Percentiles rank a stretch among this genome's conserved stretches.
phyloP scores from a whole-genome alignment of 805 yeast species.

The Barnettozyma siamensis region DNA sequence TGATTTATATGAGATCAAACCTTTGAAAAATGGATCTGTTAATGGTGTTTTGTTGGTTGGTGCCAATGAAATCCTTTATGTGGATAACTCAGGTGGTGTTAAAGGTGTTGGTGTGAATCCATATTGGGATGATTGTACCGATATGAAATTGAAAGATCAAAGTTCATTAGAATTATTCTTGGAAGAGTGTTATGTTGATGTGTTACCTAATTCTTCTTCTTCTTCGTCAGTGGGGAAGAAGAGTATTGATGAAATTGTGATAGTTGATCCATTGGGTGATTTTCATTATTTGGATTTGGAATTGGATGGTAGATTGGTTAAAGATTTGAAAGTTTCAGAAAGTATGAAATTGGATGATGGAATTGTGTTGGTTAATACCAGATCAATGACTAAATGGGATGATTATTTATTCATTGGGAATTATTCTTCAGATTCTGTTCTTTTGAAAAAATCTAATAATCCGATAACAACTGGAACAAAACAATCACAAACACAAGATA shows the following conservation, averaged over 20 bases:
- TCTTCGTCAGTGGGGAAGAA: no score
- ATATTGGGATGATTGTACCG: conserved; percentile 38
- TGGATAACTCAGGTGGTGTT: conserved; percentile 70
- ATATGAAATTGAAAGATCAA: conserved; percentile 40
- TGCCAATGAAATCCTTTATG: conserved; percentile 67
- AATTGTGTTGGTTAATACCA: conserved; percentile 31
- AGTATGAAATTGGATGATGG: conserved; percentile 24
- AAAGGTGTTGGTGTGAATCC: conserved; percentile 59
- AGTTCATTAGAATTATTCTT: conserved; percentile 45
- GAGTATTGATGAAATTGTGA: conserved; percentile 29
- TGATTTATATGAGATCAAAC: conserved; percentile 59
- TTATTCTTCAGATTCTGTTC: conserved; percentile 50
- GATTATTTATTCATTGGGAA: conserved; percentile 54
- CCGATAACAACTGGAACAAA: neutral
- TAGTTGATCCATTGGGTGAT: conserved; percentile 31
- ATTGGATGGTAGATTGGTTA: conserved; percentile 34
- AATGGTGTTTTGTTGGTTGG: conserved; percentile 71
- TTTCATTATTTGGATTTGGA: conserved; percentile 25
- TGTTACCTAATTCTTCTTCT: conserved; percentile 30
- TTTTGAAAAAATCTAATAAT: conserved; percentile 31
- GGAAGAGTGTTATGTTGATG: conserved; percentile 43
- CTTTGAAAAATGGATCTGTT: conserved; percentile 46
- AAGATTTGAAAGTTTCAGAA: conserved; percentile 18
- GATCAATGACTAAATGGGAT: conserved; percentile 16
- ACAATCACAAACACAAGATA: neutral